Percentiles rank a stretch among this genome's conserved stretches.
Conservation (phyloP, 331 rosid genomes). For the Malus hybrid region DNA sequence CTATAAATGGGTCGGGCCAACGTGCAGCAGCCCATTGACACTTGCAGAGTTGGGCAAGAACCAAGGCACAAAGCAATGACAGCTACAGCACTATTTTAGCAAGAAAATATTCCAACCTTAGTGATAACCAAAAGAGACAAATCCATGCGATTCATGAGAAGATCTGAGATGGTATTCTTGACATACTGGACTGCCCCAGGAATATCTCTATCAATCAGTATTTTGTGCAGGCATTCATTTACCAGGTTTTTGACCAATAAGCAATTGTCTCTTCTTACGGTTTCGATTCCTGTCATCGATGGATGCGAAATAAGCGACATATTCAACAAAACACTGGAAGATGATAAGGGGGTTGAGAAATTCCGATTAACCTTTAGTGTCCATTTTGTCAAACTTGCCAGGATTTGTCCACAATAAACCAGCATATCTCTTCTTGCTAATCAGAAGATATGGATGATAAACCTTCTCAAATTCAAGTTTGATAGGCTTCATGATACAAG, state of each 20-base stretch:
- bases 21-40: neutral
- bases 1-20: neutral
- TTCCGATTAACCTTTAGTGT: conserved; percentile 69
- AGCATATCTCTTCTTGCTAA: conserved; percentile 98
- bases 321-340: neutral
- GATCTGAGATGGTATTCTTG: conserved; percentile 93
- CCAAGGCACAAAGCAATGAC: neutral
- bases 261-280: conserved; percentile 96
- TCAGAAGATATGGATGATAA: conserved; percentile 86
- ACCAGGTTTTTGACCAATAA: conserved; percentile 96
- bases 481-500: conserved; percentile 70
- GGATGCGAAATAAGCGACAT: conserved; percentile 7
- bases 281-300: conserved; percentile 72
- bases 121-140: conserved; percentile 92
- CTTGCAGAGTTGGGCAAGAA: neutral
- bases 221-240: conserved; percentile 79
- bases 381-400: conserved; percentile 84
- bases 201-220: conserved; percentile 73
- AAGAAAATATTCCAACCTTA: conserved; percentile 43
- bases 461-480: conserved; percentile 95
- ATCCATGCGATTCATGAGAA: conserved; percentile 97
- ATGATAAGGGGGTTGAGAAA: conserved; percentile 5
- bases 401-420: conserved; percentile 92
- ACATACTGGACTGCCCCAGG: conserved; percentile 96
- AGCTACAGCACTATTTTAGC: neutral